Percentiles rank a stretch among this genome's conserved stretches.
Conservation (phyloP, 768 basidiomycete genomes). For the Exidia glandulosa region DNA sequence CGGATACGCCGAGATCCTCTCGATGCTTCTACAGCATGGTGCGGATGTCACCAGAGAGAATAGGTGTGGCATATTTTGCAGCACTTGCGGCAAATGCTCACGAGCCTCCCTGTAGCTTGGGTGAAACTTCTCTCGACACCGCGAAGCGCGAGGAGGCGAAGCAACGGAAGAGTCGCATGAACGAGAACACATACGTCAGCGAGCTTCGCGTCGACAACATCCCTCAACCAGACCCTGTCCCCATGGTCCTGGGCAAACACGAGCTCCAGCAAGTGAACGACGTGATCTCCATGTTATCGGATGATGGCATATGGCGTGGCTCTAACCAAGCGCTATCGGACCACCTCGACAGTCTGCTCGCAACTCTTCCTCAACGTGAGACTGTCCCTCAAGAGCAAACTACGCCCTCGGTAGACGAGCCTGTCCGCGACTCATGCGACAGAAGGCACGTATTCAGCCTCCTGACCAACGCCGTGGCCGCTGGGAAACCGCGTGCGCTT, state of each 20-base stretch:
- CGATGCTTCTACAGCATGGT: conserved; percentile 22
- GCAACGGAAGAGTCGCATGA: neutral
- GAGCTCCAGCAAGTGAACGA: conserved; percentile 8
- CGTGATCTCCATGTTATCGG: conserved; percentile 7
- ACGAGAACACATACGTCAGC: neutral
- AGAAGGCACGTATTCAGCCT: conserved; percentile 4
- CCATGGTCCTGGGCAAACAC: neutral
- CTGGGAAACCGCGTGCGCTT: conserved; percentile 5
- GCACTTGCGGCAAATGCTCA: neutral
- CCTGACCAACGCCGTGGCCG: conserved; percentile 6
- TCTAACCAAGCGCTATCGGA: conserved; percentile 6
- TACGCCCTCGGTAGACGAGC: neutral
- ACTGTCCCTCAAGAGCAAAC: neutral
- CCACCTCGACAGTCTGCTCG: conserved; percentile 6
- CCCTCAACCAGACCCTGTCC: neutral
- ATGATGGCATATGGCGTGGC: conserved; percentile 8
- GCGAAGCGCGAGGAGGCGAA: conserved; percentile 4
- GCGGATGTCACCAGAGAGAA: conserved; percentile 39
- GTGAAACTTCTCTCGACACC: conserved; percentile 19
- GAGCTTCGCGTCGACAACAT: neutral
- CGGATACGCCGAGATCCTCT: conserved; percentile 24
- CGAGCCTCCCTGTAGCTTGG: conserved; percentile 15
- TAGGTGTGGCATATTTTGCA: neutral
- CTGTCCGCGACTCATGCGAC: neutral
- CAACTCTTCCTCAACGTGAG: neutral